Conservation (phyloP, 2,329 filamentous ascomycete genomes). For the Venturia effusa region DNA sequence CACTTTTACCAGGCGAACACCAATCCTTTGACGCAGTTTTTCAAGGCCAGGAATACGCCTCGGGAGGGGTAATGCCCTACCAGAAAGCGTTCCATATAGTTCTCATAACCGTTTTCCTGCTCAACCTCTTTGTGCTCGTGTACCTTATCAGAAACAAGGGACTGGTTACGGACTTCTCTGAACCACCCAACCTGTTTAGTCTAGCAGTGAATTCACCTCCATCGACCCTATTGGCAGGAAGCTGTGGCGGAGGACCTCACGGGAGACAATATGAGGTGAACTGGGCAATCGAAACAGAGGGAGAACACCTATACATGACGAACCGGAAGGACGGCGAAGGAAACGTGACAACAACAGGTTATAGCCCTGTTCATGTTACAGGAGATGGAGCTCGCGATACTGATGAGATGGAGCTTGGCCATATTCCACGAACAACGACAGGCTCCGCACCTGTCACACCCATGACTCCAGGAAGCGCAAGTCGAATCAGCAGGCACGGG, state of each 20-base stretch:
- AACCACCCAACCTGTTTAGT: constrained; percentile 65
- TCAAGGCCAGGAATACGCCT: constrained; percentile 58
- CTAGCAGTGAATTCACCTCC: constrained; percentile 57
- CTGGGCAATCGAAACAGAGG: constrained; percentile 36
- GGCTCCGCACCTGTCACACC: not conserved
- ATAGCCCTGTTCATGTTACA: constrained; percentile 14
- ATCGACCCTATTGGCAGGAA: constrained; percentile 39
- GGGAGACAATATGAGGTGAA: constrained; percentile 37
- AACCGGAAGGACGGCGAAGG: constrained; percentile 2
- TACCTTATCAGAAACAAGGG: constrained; percentile 51
- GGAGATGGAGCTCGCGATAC: constrained; percentile 18
- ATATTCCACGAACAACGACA: constrained; percentile 7
- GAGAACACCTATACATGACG: constrained; percentile 42
- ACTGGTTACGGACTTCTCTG: constrained; percentile 67
- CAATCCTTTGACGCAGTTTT: constrained; percentile 55
- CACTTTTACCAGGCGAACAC: constrained; percentile 35
- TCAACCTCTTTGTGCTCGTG: constrained; percentile 53
- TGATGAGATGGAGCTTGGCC: constrained; percentile 8
- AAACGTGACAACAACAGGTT: not conserved
- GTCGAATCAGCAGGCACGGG: constrained; percentile 23
- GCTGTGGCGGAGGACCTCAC: constrained; percentile 45
- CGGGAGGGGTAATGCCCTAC: constrained; percentile 49
- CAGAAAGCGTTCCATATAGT: constrained; percentile 58
- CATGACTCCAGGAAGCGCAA: constrained; percentile 3
- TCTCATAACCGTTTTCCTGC: constrained; percentile 52